Base-by-base conservation (phyloP, 2,329 filamentous ascomycete genomes). In the Neonectria magnoliae region DNA sequence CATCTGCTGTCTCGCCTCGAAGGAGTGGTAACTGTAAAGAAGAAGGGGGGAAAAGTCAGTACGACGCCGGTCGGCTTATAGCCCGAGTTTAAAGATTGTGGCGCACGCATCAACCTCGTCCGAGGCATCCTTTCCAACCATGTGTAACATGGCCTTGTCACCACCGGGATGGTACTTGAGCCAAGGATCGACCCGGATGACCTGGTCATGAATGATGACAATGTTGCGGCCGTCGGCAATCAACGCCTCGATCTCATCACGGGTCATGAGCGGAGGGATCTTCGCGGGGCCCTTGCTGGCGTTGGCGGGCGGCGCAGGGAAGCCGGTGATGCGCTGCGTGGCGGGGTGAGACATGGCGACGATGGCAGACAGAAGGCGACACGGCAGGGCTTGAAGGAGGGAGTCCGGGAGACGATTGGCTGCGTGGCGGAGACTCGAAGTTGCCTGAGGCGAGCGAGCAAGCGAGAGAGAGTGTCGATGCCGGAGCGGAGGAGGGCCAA, bases 91-190 rank as follows among this genome's bases (percentile, higher is more conserved):
- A 50, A 56, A 55, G 14, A 27, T 47, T 60, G 60, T 64, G 55
- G 50, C 91, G 55, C 86, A 98, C 93, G 91, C 93, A 78, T 91
- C 93, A 66, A 98, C 90, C 80, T 98, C 96, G 78, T 98, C 94
- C 11, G 95, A 98, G 55, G 93, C 95, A 87, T 97, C 94, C 80
- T 91, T 89, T 66, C 94, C 94, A 65, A 98, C 88, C 93, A 98
- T 96, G 77, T 99, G 96, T 77, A 89, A 84, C 69, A 99, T 97
- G 59, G 95, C 88, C 80, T 94, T 96, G 73, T 95, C 90, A 71
- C 96, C 96, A 62, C 96, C 96, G 13, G 96, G 96, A 75, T 98
- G 96, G 75, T 92, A 98, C 57, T 88, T 88, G 57, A 97, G 82
- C 93, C 94, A 99, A 42, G 91, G 86, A 78, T 98, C 95, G 33